Percentiles rank a stretch among this genome's conserved stretches.
Evolutionary conservation across 2,329 filamentous ascomycete genomes (phyloP).

Genomic region (Talaromyces sp.): DNA sequence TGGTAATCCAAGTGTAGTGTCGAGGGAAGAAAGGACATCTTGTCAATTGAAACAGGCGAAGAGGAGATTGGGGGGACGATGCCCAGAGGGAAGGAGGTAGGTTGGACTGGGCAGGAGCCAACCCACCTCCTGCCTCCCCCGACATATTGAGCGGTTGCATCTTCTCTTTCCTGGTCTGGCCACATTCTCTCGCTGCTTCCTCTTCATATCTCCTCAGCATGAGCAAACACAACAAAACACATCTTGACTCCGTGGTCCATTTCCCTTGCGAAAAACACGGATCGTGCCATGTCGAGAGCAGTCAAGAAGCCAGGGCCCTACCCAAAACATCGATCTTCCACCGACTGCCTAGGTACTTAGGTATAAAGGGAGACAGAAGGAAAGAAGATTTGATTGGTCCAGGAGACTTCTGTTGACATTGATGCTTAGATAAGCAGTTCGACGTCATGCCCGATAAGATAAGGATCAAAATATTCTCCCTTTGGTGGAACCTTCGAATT

Average conservation of each 20-base stretch:
- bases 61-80: too few relatives aligned
- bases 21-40: background rate
- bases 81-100: background rate
- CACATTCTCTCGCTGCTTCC: background rate
- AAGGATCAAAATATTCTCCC: background rate
- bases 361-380: background rate
- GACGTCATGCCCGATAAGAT: slow-evolving; percentile 15
- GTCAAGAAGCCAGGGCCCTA: background rate
- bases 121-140: background rate
- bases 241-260: background rate
- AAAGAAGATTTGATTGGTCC: background rate
- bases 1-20: background rate
- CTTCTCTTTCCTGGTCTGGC: background rate
- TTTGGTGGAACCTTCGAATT: background rate
- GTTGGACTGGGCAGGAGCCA: background rate
- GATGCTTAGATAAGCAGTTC: slow-evolving; percentile 9
- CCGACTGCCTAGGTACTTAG: too few relatives aligned
- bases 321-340: too few relatives aligned
- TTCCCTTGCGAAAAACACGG: too few relatives aligned
- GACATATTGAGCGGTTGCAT: background rate
- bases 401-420: background rate
- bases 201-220: background rate
- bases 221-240: background rate
- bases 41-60: background rate
- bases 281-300: background rate